Base-by-base conservation (phyloP, 176 grass and related monocot species). In the Carex parvula region DNA sequence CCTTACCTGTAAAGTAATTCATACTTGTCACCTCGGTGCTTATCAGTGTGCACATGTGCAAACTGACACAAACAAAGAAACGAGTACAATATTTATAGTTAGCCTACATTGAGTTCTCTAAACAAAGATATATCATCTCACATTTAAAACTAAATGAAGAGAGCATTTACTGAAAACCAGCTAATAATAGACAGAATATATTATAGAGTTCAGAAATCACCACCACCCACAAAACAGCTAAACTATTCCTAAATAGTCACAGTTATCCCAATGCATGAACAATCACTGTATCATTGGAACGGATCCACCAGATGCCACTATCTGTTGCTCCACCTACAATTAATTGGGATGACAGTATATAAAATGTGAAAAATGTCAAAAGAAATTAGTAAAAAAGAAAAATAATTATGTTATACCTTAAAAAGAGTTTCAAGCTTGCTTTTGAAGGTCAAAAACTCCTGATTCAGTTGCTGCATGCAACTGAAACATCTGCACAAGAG, bases 301-400 rank as follows among this genome's bases (percentile, higher is more conserved):
- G 37, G 86, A 88, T 46, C 86, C 81, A 59, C 86, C 86, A 60
- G 81, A 70, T 30, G 70, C 81, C 44, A 84, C 29, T 77, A 88
- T 88, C 48, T 88, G 86, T 46, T 88, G 80, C 81, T 88, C 86
- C 37, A 84, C n/a, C 86, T 88, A 70, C 60, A 72, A 52, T 63
- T 58, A 75, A 84, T 57, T 35, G 41, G 15, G 30, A 41, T 66
- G 29, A 44, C 11, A 82, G 55, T 13, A 59, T 52, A 61, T 37
- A 53, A 52, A 61, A 37, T 58, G 1, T 22, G 35, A 44, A 26
- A 21, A 17, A 26, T 61, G 24, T 66, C 6, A 33, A 72, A n/a
- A 39, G 22, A 32, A 33, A 66, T 66, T 24, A 2, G 42, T 18
- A 56, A 17, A 48, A 48, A 65, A 44, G 8, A 8, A 44, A 44